Evolutionary conservation across 2,329 filamentous ascomycete genomes (phyloP), one percentile per base, ranked within the genome.

Genomic region (Neoscytalidium dimidiatum): DNA sequence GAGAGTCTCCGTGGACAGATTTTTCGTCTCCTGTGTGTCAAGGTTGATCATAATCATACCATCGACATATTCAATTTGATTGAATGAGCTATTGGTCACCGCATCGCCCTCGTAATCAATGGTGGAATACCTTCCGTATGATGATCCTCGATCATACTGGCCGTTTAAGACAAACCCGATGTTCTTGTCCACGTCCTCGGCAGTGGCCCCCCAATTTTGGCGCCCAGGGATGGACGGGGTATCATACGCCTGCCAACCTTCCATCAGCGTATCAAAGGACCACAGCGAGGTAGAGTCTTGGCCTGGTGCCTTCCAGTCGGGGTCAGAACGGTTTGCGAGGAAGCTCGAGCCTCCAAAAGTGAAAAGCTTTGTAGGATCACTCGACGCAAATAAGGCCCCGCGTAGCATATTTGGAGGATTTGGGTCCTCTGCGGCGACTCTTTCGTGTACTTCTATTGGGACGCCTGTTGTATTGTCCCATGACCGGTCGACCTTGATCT

Each of bases 151-250:
- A 17, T 51, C 48, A 17, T 26, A 28, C 21, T 51, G 23, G 23
- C 48, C 48, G 8, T 51, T 51, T 7, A 51, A 21, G 14, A 17
- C 23, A 17, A 51, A 51, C 4, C 23, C 48, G 21, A 51, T 5
- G 5, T 21, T 21, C 8, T 26, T 7, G 28, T 9, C 26, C 4
- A 21, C 17, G 13, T 26, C 52, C 13, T 38, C 52, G n/a, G 52
- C 52, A 9, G 6, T 9, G 8, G 52, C 29, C 8, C 52, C 52
- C 21, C 35, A 23, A 33, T 57, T 57, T 28, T 13, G 35, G 88
- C 85, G 0, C 93, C 58, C 9, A 11, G 68, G 67, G 8, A 69
- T 61, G 31, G 66, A 17, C 35, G 14, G 46, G 6, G 62, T 35
- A 9, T 65, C 58, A 26, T 62, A 62, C n/a, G 41, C 23, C 7